Evolutionary conservation across 768 basidiomycete genomes (phyloP).

Genomic region (Mycena epipterygia): DNA sequence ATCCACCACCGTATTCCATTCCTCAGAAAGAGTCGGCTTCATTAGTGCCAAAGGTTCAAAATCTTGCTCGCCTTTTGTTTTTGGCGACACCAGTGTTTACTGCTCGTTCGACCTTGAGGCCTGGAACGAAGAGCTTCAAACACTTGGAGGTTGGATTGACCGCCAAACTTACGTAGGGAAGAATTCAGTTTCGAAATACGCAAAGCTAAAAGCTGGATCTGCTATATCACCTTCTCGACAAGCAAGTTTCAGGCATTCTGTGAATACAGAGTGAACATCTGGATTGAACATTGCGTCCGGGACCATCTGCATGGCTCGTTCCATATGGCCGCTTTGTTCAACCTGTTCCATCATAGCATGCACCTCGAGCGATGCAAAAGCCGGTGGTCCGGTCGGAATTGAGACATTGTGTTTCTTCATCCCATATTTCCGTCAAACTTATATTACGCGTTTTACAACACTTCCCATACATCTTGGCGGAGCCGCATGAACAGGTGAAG

Average conservation of each 20-base stretch:
- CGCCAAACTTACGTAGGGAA: background rate
- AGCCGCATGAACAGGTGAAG: slow-evolving; percentile 40
- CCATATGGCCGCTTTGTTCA: background rate
- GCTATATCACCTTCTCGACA: background rate
- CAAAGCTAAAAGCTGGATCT: slow-evolving; percentile 19
- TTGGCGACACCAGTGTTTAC: slow-evolving; percentile 22
- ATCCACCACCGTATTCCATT: slow-evolving; percentile 44
- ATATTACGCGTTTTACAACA: slow-evolving; percentile 38
- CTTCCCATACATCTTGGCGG: slow-evolving; percentile 34
- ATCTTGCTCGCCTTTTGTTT: slow-evolving; percentile 14
- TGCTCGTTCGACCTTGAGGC: slow-evolving; percentile 21
- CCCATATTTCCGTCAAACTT: slow-evolving; percentile 34
- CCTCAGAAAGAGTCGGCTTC: background rate
- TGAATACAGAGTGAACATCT: background rate
- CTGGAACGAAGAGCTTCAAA: background rate
- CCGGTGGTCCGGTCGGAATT: background rate
- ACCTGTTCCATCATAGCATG: slow-evolving; percentile 13
- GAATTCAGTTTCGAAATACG: slow-evolving; percentile 13
- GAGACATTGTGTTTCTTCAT: slow-evolving; percentile 14
- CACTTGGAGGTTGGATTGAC: background rate
- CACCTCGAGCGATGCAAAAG: slow-evolving; percentile 6
- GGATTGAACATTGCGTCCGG: slow-evolving; percentile 7
- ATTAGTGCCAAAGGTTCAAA: background rate
- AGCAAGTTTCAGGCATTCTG: slow-evolving; percentile 14
- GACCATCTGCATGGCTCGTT: slow-evolving; percentile 3